These are phyloP conservation scores for Arthrocladium fulminans DNA, from an alignment of 2,329 filamentous ascomycete genomes.

Conservation along the genomic window DNA sequence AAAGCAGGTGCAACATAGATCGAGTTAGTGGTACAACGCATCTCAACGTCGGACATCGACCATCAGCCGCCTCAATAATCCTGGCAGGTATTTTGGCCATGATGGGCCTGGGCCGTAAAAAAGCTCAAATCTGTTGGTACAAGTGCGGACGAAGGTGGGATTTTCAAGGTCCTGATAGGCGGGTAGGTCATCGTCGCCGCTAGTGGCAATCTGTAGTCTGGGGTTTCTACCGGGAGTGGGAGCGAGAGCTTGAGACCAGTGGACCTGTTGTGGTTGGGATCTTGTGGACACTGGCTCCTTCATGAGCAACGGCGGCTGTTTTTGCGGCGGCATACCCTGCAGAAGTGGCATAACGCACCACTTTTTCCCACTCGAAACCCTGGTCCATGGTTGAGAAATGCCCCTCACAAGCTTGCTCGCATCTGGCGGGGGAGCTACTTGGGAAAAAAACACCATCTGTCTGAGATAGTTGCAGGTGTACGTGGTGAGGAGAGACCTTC, in stretches of 20 bases:
- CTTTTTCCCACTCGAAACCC: background rate
- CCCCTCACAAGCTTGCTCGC: background rate
- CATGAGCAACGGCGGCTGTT: background rate
- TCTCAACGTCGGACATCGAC: background rate
- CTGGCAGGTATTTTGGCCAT: background rate
- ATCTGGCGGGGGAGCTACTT: background rate
- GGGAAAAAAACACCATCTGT: background rate
- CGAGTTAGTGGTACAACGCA: background rate
- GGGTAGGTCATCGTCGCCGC: background rate
- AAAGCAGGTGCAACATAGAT: background rate
- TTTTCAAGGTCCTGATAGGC: background rate
- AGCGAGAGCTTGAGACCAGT: background rate
- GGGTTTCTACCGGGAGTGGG: background rate
- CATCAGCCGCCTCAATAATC: background rate
- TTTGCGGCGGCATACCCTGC: background rate
- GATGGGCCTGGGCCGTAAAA: background rate
- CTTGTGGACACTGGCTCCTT: background rate
- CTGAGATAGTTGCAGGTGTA: background rate
- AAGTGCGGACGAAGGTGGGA: background rate
- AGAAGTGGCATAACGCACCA: background rate
- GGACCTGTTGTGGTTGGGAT: background rate
- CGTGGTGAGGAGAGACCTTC: background rate
- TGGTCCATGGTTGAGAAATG: background rate
- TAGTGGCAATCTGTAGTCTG: background rate
- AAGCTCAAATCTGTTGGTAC: slow-evolving; percentile 1